Percentiles rank a stretch among this genome's conserved stretches.
These are phyloP conservation scores for Apiotrichum veenhuisii DNA, from an alignment of 1,284 basidiomycete genomes.

Conservation along the genomic window DNA sequence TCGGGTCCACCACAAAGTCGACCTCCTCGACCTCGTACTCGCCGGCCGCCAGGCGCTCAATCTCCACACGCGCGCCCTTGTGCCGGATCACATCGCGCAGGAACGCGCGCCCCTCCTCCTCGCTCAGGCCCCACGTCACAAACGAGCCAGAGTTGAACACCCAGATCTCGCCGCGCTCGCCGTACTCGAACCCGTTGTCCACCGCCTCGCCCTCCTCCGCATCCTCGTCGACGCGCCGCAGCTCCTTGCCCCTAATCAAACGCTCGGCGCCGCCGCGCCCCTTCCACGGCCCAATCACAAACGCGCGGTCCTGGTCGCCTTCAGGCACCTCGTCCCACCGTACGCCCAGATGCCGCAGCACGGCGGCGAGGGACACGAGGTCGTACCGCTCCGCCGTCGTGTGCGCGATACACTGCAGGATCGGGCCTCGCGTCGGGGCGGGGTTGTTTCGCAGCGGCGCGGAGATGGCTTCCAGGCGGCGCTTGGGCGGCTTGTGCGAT, in stretches of 20 bases:
- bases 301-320: slow-evolving; percentile 42
- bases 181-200: slow-evolving; percentile 49
- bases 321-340: slow-evolving; percentile 48
- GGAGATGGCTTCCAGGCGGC: slow-evolving; percentile 48
- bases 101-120: slow-evolving; percentile 69
- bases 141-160: slow-evolving; percentile 79
- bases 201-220: slow-evolving; percentile 51
- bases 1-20: slow-evolving; percentile 83
- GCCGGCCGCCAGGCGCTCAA: slow-evolving; percentile 55
- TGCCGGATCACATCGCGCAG: slow-evolving; percentile 59
- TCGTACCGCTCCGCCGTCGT: slow-evolving; percentile 49
- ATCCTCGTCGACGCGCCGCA: slow-evolving; percentile 15
- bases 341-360: slow-evolving; percentile 37
- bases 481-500: slow-evolving; percentile 47
- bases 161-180: slow-evolving; percentile 76
- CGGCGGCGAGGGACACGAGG: slow-evolving; percentile 33
- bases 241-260: slow-evolving; percentile 37
- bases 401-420: slow-evolving; percentile 49
- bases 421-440: slow-evolving; percentile 45
- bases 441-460: slow-evolving; percentile 45
- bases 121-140: slow-evolving; percentile 82
- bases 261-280: slow-evolving; percentile 43
- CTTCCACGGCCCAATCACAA: slow-evolving; percentile 49
- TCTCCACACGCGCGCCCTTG: slow-evolving; percentile 57
- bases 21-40: slow-evolving; percentile 82